Conservation (phyloP, 2,329 filamentous ascomycete genomes). For the Penicillium brasilianum region DNA sequence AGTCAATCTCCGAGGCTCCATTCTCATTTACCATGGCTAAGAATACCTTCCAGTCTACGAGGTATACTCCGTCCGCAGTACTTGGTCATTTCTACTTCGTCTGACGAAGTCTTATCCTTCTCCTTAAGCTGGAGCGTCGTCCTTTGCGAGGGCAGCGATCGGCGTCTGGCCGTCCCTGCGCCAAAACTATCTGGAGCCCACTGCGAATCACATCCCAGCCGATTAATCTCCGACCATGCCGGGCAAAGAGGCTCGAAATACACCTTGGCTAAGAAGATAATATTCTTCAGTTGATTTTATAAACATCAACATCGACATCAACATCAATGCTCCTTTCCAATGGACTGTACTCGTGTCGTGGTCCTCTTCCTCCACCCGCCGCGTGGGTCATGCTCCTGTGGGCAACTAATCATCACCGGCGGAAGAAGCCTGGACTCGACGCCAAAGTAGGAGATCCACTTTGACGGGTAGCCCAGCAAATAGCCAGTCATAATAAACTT, state of each 20-base stretch:
- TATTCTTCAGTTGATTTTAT: background rate
- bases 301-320: background rate
- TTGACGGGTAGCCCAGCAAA: background rate
- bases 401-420: background rate
- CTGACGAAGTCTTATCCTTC: background rate
- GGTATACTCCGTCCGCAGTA: background rate
- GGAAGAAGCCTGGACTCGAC: slow-evolving; percentile 2
- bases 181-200: background rate
- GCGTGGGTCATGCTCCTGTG: background rate
- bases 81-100: background rate
- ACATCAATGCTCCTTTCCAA: background rate
- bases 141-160: background rate
- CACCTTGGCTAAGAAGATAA: background rate
- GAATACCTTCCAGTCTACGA: background rate
- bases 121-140: background rate
- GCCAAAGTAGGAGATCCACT: slow-evolving; percentile 1
- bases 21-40: slow-evolving; percentile 1
- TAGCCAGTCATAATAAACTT: background rate
- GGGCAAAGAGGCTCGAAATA: background rate
- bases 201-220: background rate
- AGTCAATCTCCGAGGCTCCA: slow-evolving; percentile 1
- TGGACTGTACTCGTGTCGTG: background rate
- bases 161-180: slow-evolving; percentile 1
- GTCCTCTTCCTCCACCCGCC: background rate
- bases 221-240: background rate